Evolutionary conservation across 495 filamentous ascomycete genomes (phyloP).

Genomic region (Lindgomyces ingoldianus): DNA sequence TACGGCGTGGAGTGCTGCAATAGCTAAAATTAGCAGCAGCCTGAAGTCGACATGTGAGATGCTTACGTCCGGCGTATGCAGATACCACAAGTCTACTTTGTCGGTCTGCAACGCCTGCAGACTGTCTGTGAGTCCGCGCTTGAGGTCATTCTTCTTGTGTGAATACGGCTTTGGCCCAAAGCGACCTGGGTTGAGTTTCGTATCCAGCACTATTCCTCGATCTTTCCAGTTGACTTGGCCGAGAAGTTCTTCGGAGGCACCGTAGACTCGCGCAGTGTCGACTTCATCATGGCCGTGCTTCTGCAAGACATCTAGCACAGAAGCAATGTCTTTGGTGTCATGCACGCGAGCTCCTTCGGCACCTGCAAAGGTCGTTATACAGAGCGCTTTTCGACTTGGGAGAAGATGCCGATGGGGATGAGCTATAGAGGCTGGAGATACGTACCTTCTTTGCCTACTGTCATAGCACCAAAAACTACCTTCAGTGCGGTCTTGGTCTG

Average conservation of each 20-base stretch:
- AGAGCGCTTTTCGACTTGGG: too few species aligned
- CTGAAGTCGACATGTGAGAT: too few species aligned
- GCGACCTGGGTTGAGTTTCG: conserved; percentile 53
- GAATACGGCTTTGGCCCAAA: conserved; percentile 30
- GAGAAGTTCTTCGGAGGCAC: conserved; percentile 55
- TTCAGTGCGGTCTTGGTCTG: background rate
- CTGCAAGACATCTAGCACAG: conserved; percentile 40
- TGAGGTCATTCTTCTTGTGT: conserved; percentile 43
- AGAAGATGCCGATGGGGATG: too few species aligned
- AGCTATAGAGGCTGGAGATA: too few species aligned
- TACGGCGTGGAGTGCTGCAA: conserved; percentile 51
- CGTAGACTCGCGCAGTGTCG: conserved; percentile 51
- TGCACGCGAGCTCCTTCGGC: conserved; percentile 3
- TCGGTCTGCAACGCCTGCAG: conserved; percentile 50
- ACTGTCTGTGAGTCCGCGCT: conserved; percentile 44
- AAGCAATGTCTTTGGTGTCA: conserved; percentile 33
- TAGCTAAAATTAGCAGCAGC: too few species aligned
- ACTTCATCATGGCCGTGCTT: conserved; percentile 42
- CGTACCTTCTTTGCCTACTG: background rate
- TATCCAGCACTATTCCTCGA: conserved; percentile 55
- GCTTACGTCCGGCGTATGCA: conserved; percentile 58
- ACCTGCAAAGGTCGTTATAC: too few species aligned
- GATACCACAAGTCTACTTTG: conserved; percentile 56
- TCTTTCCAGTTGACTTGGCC: conserved; percentile 51
- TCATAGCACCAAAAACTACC: conserved; percentile 2